phyloP scores from a whole-genome alignment of 1,139 yeast genomes.

The Ogataea hybrid region DNA sequence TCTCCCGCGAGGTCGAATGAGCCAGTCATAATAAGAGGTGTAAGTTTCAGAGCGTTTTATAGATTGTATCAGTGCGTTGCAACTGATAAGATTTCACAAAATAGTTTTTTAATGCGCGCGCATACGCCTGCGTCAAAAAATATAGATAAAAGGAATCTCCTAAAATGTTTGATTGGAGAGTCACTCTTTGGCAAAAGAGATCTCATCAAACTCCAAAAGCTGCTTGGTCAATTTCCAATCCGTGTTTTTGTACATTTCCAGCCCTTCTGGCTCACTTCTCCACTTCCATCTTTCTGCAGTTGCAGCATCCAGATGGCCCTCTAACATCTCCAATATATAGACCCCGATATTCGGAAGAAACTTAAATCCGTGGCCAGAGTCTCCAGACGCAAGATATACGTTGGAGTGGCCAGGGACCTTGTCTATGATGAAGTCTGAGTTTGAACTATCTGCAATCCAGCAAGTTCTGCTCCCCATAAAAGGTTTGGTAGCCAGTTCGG shows the following conservation, averaged over 20 bases:
- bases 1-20: slow-evolving; percentile 2
- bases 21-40: not conserved
- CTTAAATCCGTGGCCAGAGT: slow-evolving; percentile 45
- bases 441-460: slow-evolving; percentile 44
- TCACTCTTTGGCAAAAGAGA: slow-evolving; percentile 7
- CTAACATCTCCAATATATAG: slow-evolving; percentile 32
- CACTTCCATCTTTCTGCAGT: slow-evolving; percentile 34
- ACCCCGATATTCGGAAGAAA: slow-evolving; percentile 43
- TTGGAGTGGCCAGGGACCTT: slow-evolving; percentile 32
- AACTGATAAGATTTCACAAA: not conserved
- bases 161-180: too few species aligned
- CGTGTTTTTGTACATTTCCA: slow-evolving; percentile 1
- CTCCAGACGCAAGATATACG: slow-evolving; percentile 36
- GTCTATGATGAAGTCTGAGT: slow-evolving; percentile 41
- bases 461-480: slow-evolving; percentile 38
- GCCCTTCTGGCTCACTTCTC: slow-evolving; percentile 31
- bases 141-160: too few species aligned
- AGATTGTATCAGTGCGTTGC: not conserved
- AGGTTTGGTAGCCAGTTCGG: slow-evolving; percentile 35
- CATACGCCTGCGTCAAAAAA: not conserved
- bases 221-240: slow-evolving; percentile 17
- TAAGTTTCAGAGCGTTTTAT: too few species aligned
- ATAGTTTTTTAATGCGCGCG: slow-evolving; percentile 1
- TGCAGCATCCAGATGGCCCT: slow-evolving; percentile 5
- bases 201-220: slow-evolving; percentile 8